Conservation (phyloP, 331 rosid species). For the Erythrophleum ivorense region DNA sequence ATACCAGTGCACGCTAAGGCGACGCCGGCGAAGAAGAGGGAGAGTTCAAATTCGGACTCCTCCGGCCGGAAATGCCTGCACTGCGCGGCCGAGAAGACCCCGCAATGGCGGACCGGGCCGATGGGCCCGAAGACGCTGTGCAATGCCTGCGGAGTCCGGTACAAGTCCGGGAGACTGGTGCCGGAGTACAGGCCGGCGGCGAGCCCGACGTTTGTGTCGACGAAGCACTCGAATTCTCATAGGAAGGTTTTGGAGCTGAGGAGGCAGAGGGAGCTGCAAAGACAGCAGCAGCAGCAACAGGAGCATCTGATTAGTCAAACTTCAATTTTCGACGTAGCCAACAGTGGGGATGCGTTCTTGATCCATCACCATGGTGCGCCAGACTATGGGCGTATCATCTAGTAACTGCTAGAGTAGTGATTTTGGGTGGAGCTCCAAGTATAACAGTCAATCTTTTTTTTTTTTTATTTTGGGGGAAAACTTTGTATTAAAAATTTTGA, state of each 20-base stretch:
- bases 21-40: slow-evolving; percentile 56
- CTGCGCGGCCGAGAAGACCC: slow-evolving; percentile 91
- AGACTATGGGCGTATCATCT: slow-evolving; percentile 71
- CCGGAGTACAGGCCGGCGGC: slow-evolving; percentile 96
- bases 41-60: slow-evolving; percentile 50
- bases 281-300: slow-evolving; percentile 43
- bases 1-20: slow-evolving; percentile 24
- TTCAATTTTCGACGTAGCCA: slow-evolving; percentile 84
- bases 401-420: slow-evolving; percentile 51
- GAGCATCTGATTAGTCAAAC: slow-evolving; percentile 58
- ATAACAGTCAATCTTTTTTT: slow-evolving; percentile 36
- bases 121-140: slow-evolving; percentile 96
- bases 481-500: slow-evolving; percentile 46
- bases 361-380: slow-evolving; percentile 69
- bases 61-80: slow-evolving; percentile 84
- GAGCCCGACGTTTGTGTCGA: slow-evolving; percentile 84
- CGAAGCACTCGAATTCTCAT: slow-evolving; percentile 93
- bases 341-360: slow-evolving; percentile 83
- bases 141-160: slow-evolving; percentile 94
- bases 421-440: slow-evolving; percentile 46
- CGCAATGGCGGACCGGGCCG: slow-evolving; percentile 97
- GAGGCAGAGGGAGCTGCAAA: slow-evolving; percentile 81
- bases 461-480: neutral
- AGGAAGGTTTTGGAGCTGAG: slow-evolving; percentile 94
- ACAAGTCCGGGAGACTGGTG: slow-evolving; percentile 89